Evolutionary conservation across 768 basidiomycete genomes (phyloP).

Genomic region (Mycena vitilis): DNA sequence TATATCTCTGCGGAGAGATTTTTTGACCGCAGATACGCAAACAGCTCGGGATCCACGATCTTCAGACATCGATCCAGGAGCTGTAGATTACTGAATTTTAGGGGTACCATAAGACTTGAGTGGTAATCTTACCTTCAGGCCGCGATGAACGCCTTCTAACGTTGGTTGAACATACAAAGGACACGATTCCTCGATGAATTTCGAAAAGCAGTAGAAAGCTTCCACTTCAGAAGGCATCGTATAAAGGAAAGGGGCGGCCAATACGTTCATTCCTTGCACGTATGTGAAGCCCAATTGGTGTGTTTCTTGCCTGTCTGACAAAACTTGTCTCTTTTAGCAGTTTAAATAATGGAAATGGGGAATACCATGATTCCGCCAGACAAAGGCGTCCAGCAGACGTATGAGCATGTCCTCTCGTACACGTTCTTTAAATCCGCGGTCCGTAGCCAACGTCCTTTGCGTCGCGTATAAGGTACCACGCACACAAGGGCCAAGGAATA

Average conservation of each 20-base stretch:
- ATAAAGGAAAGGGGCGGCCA: slow-evolving; percentile 97
- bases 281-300: slow-evolving; percentile 93
- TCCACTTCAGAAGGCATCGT: slow-evolving; percentile 98
- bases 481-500: slow-evolving; percentile 4
- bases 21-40: slow-evolving; percentile 82
- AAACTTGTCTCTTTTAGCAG: slow-evolving; percentile 14
- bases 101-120: not conserved
- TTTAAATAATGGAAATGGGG: not conserved
- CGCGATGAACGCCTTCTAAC: slow-evolving; percentile 93
- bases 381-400: slow-evolving; percentile 96
- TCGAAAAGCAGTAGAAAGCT: slow-evolving; percentile 96
- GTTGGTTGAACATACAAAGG: slow-evolving; percentile 98
- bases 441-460: slow-evolving; percentile 89
- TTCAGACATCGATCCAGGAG: slow-evolving; percentile 93
- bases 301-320: slow-evolving; percentile 76
- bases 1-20: slow-evolving; percentile 97
- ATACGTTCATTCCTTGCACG: slow-evolving; percentile 99
- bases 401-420: slow-evolving; percentile 98
- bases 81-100: slow-evolving; percentile 51
- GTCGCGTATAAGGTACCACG: slow-evolving; percentile 15
- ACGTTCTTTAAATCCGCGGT: slow-evolving; percentile 96
- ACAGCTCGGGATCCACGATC: slow-evolving; percentile 91
- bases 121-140: slow-evolving; percentile 77
- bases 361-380: slow-evolving; percentile 92
- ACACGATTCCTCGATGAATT: slow-evolving; percentile 95